Percentiles rank a stretch among this genome's conserved stretches.
phyloP scores from a whole-genome alignment of 345 rosid species.

The Gossypium turneri region DNA sequence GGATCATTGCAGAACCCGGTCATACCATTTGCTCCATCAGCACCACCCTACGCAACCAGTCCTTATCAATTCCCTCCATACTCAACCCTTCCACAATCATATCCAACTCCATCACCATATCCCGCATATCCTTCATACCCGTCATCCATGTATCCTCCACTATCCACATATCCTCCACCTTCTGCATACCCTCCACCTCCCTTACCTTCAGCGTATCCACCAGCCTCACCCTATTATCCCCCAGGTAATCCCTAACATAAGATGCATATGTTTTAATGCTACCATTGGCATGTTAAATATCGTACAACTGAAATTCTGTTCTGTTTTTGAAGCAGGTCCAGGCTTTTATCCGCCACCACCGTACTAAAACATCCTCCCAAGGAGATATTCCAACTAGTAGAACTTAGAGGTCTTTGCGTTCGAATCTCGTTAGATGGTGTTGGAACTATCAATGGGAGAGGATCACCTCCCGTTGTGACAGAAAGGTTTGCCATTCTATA shows the following conservation, averaged over 20 bases:
- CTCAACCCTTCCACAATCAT: constrained; percentile 4
- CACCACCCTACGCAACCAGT: constrained; percentile 12
- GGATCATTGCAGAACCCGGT: constrained; percentile 41
- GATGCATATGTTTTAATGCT: background rate
- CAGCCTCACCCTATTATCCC: constrained; percentile 41
- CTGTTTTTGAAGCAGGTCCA: constrained; percentile 36
- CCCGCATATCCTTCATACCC: constrained; percentile 28
- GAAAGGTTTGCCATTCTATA: background rate
- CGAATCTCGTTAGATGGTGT: background rate
- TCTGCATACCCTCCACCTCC: constrained; percentile 18
- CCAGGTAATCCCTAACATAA: constrained; percentile 33
- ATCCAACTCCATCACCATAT: constrained; percentile 24
- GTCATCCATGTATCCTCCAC: constrained; percentile 27
- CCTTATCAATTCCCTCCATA: constrained; percentile 3
- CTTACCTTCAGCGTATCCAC: background rate
- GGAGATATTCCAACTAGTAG: too few species aligned
- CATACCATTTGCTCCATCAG: constrained; percentile 24
- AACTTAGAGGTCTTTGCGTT: background rate
- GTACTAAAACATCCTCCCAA: constrained; percentile 18
- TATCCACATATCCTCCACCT: background rate
- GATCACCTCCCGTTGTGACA: background rate
- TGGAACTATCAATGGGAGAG: background rate
- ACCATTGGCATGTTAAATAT: background rate
- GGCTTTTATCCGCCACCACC: constrained; percentile 61
- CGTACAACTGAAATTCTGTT: background rate